Conservation (phyloP, 208 protist genomes). For the Trypanosoma scelopori region DNA sequence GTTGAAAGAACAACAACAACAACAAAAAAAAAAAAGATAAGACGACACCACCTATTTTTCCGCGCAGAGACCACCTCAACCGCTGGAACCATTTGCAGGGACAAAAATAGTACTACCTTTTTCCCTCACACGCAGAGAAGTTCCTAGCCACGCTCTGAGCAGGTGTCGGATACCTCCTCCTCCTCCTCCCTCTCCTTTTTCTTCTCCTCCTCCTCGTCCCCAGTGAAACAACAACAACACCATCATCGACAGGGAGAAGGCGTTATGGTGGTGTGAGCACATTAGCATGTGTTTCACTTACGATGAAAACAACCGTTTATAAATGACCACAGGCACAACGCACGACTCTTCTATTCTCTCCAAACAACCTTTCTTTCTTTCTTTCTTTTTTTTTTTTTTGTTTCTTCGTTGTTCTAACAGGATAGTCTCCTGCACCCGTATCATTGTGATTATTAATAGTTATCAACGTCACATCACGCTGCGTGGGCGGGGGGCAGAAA, state of each 20-base stretch:
- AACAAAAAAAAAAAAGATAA: conserved; percentile 23
- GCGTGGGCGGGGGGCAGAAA: neutral
- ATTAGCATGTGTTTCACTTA: neutral
- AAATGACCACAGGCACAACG: neutral
- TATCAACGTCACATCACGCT: neutral
- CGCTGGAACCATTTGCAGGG: too few relatives aligned
- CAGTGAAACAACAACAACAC: neutral
- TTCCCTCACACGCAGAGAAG: too few relatives aligned
- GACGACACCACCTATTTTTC: neutral
- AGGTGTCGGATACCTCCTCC: too few relatives aligned
- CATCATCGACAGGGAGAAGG: conserved; percentile 1
- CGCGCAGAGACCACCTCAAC: too few relatives aligned
- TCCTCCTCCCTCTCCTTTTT: too few relatives aligned
- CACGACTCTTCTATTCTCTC: neutral
- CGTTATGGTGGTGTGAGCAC: neutral
- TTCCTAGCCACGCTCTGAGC: too few relatives aligned
- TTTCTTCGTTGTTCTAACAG: neutral
- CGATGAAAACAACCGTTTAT: neutral
- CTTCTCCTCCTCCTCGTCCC: too few relatives aligned
- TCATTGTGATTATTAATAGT: conserved; percentile 3
- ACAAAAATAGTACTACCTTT: too few relatives aligned
- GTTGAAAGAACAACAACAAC: conserved; percentile 3
- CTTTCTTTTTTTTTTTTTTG: conserved; percentile 7
- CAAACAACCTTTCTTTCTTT: neutral
- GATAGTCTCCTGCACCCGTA: neutral